A percentile compares a stretch with the other conserved stretches of the same genome.
phyloP scores from a whole-genome alignment of 176 grass and related monocot genomes.

The Tillandsia leiboldiana region DNA sequence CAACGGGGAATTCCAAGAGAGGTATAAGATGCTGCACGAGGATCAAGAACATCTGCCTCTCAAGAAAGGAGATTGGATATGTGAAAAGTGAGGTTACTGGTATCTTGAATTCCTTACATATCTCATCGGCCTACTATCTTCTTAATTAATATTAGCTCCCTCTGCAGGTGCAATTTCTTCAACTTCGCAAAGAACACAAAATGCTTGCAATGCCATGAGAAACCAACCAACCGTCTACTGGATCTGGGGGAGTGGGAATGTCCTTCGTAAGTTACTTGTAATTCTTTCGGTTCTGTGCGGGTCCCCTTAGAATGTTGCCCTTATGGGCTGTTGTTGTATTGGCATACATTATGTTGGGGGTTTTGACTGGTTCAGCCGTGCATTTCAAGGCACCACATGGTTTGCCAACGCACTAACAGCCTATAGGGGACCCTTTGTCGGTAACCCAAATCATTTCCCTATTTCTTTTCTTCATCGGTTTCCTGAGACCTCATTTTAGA shows the following conservation, averaged over 20 bases:
- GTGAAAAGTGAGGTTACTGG: conserved; percentile 46
- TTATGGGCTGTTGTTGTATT: not conserved
- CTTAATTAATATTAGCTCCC: too few species aligned
- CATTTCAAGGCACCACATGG: too few species aligned
- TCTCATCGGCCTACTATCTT: too few species aligned
- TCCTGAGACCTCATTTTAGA: too few species aligned
- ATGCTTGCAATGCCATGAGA: conserved; percentile 84
- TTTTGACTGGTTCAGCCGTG: too few species aligned
- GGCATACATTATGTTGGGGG: not conserved
- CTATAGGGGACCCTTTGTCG: too few species aligned
- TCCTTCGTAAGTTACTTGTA: conserved; percentile 44
- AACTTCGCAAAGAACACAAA: conserved; percentile 96
- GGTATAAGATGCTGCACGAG: conserved; percentile 59
- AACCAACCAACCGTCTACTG: conserved; percentile 59
- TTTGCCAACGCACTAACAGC: too few species aligned
- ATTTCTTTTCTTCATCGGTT: too few species aligned
- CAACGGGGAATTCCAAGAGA: conserved; percentile 71
- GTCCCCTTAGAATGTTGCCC: too few species aligned
- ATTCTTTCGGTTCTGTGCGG: not conserved
- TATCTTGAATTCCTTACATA: not conserved
- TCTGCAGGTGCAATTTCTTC: conserved; percentile 76
- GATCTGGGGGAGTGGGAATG: conserved; percentile 92
- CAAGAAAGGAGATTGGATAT: conserved; percentile 97
- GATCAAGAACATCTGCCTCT: conserved; percentile 72
- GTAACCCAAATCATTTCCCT: too few species aligned